Conservation (phyloP, 2,329 filamentous ascomycete genomes). For the Aspergillus proliferans region DNA sequence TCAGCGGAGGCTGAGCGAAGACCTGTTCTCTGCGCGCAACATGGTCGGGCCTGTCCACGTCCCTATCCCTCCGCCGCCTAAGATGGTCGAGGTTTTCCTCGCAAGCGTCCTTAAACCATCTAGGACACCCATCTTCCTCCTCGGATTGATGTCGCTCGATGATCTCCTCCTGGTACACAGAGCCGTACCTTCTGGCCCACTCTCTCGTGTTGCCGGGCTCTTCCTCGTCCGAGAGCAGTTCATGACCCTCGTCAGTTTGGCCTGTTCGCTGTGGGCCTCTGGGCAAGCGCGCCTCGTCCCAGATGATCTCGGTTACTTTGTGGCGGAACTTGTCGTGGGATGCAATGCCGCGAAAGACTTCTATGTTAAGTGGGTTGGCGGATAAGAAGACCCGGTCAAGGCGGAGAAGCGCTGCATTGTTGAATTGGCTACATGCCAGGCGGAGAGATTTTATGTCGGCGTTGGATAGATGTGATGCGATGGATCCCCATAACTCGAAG, state of each 20-base stretch:
- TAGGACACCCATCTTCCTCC: slow-evolving; percentile 5
- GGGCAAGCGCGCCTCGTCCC: slow-evolving; percentile 18
- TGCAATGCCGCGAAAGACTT: slow-evolving; percentile 32
- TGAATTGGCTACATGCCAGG: slow-evolving; percentile 14
- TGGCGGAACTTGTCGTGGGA: slow-evolving; percentile 28
- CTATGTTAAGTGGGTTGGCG: slow-evolving; percentile 34
- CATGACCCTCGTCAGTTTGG: background rate
- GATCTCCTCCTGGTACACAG: too few species aligned
- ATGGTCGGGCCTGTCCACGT: slow-evolving; percentile 4
- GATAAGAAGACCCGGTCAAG: slow-evolving; percentile 37
- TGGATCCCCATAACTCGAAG: background rate
- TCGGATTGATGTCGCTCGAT: too few species aligned
- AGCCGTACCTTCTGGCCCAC: too few species aligned
- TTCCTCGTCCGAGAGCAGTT: slow-evolving; percentile 3
- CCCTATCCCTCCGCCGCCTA: slow-evolving; percentile 2
- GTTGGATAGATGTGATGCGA: slow-evolving; percentile 13
- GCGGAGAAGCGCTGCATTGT: slow-evolving; percentile 13
- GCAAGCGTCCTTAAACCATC: slow-evolving; percentile 11
- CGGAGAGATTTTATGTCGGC: slow-evolving; percentile 22
- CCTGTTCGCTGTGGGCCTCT: background rate
- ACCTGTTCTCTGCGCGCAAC: slow-evolving; percentile 3
- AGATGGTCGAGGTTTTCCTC: slow-evolving; percentile 6
- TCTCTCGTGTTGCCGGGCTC: too few species aligned
- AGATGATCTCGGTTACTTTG: slow-evolving; percentile 35
- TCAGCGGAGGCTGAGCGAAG: slow-evolving; percentile 14